A percentile compares a stretch with the other conserved stretches of the same genome.
phyloP scores from a whole-genome alignment of 1,284 basidiomycete genomes.

The Wallemia hederae region DNA sequence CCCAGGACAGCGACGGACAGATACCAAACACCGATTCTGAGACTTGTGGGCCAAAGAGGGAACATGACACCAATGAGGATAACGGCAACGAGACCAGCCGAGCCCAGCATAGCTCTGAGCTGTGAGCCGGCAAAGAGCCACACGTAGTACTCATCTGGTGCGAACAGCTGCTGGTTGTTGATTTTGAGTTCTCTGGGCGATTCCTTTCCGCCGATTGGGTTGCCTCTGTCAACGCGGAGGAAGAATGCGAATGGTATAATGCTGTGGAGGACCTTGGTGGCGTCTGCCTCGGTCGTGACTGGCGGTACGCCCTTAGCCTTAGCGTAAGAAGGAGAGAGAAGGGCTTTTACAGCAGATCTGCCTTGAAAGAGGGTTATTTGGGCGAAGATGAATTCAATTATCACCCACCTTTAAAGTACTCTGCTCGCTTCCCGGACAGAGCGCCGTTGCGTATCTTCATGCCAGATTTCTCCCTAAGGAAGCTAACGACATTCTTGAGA shows the following conservation, averaged over 20 bases:
- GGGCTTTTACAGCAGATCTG: slow-evolving; percentile 66
- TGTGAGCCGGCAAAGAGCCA: slow-evolving; percentile 95
- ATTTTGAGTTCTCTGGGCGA: slow-evolving; percentile 56
- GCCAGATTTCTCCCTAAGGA: slow-evolving; percentile 53
- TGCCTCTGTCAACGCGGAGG: slow-evolving; percentile 13
- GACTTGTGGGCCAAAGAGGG: slow-evolving; percentile 77
- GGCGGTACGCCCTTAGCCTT: slow-evolving; percentile 63
- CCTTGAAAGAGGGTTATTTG: too few species aligned
- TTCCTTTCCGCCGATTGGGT: slow-evolving; percentile 16
- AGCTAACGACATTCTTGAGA: slow-evolving; percentile 48
- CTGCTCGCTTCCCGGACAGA: slow-evolving; percentile 73
- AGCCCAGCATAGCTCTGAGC: slow-evolving; percentile 75
- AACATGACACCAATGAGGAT: slow-evolving; percentile 98
- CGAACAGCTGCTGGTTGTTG: slow-evolving; percentile 47
- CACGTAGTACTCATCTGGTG: slow-evolving; percentile 46
- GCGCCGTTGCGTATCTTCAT: slow-evolving; percentile 72
- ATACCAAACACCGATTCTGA: slow-evolving; percentile 93
- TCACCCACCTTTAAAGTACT: slow-evolving; percentile 93
- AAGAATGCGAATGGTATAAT: slow-evolving; percentile 34
- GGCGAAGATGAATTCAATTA: too few species aligned
- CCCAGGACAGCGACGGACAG: slow-evolving; percentile 64
- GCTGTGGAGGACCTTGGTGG: slow-evolving; percentile 33
- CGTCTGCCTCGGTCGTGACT: slow-evolving; percentile 47
- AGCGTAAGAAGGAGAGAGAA: slow-evolving; percentile 64
- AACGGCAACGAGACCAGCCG: slow-evolving; percentile 63